Evolutionary conservation across 2,329 filamentous ascomycete species (phyloP).

Genomic region (Hypoxylon sp.): DNA sequence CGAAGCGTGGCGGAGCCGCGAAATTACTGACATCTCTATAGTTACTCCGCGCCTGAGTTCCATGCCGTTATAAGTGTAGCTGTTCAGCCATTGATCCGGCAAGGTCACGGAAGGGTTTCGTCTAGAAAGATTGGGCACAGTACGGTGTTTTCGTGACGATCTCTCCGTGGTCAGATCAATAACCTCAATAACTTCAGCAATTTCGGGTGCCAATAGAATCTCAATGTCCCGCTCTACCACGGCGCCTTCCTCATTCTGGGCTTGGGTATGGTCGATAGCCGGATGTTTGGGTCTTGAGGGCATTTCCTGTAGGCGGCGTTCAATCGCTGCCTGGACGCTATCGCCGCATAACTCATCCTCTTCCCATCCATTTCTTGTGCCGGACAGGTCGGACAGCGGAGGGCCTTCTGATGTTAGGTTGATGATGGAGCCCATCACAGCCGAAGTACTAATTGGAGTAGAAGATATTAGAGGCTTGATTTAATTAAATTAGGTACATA

Average conservation of each 20-base stretch:
- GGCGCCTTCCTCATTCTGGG: constrained; percentile 15
- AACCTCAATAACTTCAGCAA: constrained; percentile 47
- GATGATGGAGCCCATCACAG: constrained; percentile 5
- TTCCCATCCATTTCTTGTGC: constrained; percentile 19
- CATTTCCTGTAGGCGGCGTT: constrained; percentile 39
- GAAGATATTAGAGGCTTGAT: background rate
- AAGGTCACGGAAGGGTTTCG: constrained; percentile 37
- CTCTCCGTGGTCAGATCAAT: constrained; percentile 48
- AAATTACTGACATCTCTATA: constrained; percentile 42
- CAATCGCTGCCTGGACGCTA: constrained; percentile 35
- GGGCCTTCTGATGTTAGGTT: background rate
- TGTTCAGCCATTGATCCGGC: constrained; percentile 7
- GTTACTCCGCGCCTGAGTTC: constrained; percentile 40
- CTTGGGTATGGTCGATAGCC: constrained; percentile 14
- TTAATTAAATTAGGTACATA: background rate
- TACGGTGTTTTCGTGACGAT: constrained; percentile 2
- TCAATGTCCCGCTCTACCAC: constrained; percentile 32
- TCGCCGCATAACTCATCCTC: constrained; percentile 38
- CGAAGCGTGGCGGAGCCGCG: constrained; percentile 39
- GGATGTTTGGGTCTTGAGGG: constrained; percentile 6
- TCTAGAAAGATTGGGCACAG: background rate
- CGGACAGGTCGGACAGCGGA: background rate
- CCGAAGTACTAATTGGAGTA: background rate
- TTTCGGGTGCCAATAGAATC: constrained; percentile 21
- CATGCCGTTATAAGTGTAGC: constrained; percentile 34